Evolutionary conservation across 108 stramenopile species (phyloP), one percentile per base, ranked within the genome.

Genomic region (Cyclostephanos tholiformis): DNA sequence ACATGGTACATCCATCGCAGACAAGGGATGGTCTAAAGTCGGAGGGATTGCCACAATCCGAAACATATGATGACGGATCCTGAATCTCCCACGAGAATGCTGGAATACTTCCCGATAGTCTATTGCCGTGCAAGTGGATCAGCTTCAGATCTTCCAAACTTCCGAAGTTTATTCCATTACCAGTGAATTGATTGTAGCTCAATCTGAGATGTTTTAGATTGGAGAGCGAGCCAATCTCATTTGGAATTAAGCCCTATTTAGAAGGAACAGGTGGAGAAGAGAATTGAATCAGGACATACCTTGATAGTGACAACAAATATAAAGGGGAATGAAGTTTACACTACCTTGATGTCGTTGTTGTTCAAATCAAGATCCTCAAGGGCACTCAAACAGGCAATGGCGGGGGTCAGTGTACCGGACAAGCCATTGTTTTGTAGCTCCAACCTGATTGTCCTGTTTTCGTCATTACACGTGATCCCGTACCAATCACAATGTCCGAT

Each of bases 241-340:
- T 17, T 55, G 93, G 89, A 46, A 95, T 66, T 3, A 77, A 49
- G n/a, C 92, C 92, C 68, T 76, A 51, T 9, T n/a, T 4, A 32
- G 32, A 32, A 65, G 38, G 62, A 44, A n/a, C 8, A 6, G n/a
- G 16, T 17, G n/a, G 41, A 65, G 26, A 26, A 20, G 0, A 20
- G 32, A 32, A 32, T 32, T 4, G 2, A 32, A 32, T 32, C 32
- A 32, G 32, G 32, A 32, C 36, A 6, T 23, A 36, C 1, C 51
- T 16, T 2, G 1, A 0, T 16, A 26, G 22, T 14, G 23, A 2
- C 19, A 48, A 25, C 0, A 55, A 3, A 41, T 41, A 12, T 10
- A 4, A 0, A 32, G 32, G 32, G 2, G 32, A 3, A 41, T 41
- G 17, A 7, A n/a, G n/a, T 17, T 7, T 4, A 8, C 30, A 52